Evolutionary conservation across 768 basidiomycete genomes (phyloP), one percentile per base, ranked within the genome.

Genomic region (Myochromella boudieri): DNA sequence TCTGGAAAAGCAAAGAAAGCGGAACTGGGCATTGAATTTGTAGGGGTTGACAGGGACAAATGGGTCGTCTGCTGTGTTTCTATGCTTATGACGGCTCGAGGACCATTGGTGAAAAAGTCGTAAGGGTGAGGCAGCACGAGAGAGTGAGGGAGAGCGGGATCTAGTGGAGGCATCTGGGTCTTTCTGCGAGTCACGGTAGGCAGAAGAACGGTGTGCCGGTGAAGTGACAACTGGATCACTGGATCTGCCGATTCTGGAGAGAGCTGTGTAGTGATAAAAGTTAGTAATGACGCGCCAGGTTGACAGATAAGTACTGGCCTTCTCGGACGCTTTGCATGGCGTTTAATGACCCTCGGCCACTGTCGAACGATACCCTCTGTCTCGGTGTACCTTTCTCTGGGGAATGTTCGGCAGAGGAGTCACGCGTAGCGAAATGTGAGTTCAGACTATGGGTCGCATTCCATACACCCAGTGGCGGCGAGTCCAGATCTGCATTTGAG

Each of bases 11-110:
- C 53, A 46, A 2, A 44, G 48, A 24, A 58, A 48, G 25, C 33
- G 52, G 38, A 65, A 55, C 0, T 55, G 56, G 7, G 49, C 38
- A 18, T 64, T 64, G 34, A 68, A 59, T 54, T 57, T 71, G 60
- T 75, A 83, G 10, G 82, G 82, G 49, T 84, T 68, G 3, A 82
- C 54, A 1, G 81, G 81, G 3, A 82, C 60, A 49, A 84, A 84
- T 0, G 74, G 74, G 20, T 81, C 80, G 44, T 81, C 78, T 6
- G 68, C 65, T 8, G 68, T 62, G 14, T 67, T 67, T 12, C 72
- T 69, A 17, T 55, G 25, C 6, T 75, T 72, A 46, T 75, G 75
- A 10, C 84, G 70, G 8, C 72, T 69, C 1, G 77, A 64, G 15
- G 76, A 69, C 70, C 76, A 79, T 11, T 75, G 71, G 5, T 76